Base-by-base conservation (phyloP, 1,139 yeast genomes). In the Scheffersomyces titani region DNA sequence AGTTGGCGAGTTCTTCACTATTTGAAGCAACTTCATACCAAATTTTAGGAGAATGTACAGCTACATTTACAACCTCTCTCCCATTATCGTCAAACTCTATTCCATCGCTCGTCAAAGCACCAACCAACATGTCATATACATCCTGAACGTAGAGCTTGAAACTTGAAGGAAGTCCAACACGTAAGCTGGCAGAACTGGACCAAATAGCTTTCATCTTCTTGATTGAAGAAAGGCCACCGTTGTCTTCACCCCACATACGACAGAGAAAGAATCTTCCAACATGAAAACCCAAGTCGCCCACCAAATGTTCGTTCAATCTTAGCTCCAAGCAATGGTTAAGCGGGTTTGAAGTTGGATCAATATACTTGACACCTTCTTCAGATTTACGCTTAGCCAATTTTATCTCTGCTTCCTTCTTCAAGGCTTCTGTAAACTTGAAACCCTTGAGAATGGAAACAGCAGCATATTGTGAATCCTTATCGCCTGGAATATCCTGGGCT, bases 101-200 rank as follows among this genome's bases (percentile, higher is more conserved):
- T 0, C 82, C 83, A 52, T 68, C 73, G 2, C 56, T 60, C 0
- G 63, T 55, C 16, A 78, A 66, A 0, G 73, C 64, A 5, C 70
- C 71, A 1, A 64, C 60, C 24, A 81, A 64, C 72, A 77, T 71
- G 30, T 70, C 66, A 54, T 78, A 73, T 0, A 80, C 76, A 66
- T 82, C 86, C 60, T 82, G 81, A n/a, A 81, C 85, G 56, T 80
- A 82, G n/a, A 82, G 63, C 55, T 79, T 81, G 67, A 82, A 82
- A 18, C 69, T 63, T 1, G 84, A 74, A 0, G 81, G 76, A 19
- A 66, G 64, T 1, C 65, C 63, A 1, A 65, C 62, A 2, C 63
- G 59, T 6, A 67, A 61, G 4, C 58, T 61, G 16, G 63, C 62
- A 5, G 65, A 54, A 22, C 65, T 68, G 16, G 65, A 54, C 67